These are phyloP conservation scores for Rosa persica DNA, from an alignment of 306 rosid genomes.

Conservation along the genomic window DNA sequence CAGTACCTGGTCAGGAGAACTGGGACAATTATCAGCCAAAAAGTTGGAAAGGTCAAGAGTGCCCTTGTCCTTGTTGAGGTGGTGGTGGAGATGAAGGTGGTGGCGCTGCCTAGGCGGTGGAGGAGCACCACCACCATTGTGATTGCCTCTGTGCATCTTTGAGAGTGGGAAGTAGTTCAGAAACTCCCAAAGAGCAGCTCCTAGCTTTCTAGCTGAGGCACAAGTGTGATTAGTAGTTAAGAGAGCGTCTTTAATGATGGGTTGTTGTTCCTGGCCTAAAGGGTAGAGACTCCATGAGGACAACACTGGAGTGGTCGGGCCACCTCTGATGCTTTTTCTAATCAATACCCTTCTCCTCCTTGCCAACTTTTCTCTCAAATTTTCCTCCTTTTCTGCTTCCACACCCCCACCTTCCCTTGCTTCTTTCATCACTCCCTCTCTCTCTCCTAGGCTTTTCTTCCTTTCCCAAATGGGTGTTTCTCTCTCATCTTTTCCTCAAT, in stretches of 20 bases:
- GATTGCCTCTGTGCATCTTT: conserved; percentile 58
- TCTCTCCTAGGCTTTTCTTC: conserved; percentile 18
- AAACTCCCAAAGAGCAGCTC: conserved; percentile 87
- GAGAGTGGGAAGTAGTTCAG: conserved; percentile 44
- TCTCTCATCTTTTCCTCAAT: conserved; percentile 19
- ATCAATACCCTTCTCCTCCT: conserved; percentile 50
- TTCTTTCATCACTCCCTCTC: conserved; percentile 36
- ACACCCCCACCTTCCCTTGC: conserved; percentile 44
- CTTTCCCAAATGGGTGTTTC: neutral
- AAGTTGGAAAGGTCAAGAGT: conserved; percentile 54
- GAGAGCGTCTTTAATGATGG: conserved; percentile 32
- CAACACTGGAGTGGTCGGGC: conserved; percentile 67
- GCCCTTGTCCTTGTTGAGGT: conserved; percentile 44
- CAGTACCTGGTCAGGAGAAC: conserved; percentile 76
- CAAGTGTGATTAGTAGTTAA: neutral
- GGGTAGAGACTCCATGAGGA: conserved; percentile 49
- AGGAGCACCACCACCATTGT: conserved; percentile 38
- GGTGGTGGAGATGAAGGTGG: conserved; percentile 58
- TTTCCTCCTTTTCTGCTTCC: conserved; percentile 78
- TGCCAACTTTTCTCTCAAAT: conserved; percentile 63
- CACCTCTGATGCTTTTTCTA: conserved; percentile 49
- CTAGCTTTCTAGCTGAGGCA: conserved; percentile 70
- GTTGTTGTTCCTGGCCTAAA: conserved; percentile 20
- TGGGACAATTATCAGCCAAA: conserved; percentile 61
- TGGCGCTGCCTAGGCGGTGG: conserved; percentile 54